Evolutionary conservation across 2,329 filamentous ascomycete genomes (phyloP).

Genomic region (Xylaria polymorpha): DNA sequence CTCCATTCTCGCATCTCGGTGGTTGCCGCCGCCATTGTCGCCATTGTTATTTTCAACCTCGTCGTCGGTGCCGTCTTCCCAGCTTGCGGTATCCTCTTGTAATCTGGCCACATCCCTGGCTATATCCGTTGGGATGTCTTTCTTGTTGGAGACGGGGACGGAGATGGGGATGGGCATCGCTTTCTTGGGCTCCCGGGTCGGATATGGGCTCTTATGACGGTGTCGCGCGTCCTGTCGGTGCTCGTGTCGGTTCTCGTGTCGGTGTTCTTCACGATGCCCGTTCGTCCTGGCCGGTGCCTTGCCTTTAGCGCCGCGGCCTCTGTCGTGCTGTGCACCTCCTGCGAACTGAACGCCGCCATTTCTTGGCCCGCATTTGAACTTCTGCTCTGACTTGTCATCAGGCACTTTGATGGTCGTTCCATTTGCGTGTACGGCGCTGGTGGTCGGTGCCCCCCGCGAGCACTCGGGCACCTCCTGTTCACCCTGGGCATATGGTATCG

Average conservation of each 20-base stretch:
- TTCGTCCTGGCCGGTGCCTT: not conserved
- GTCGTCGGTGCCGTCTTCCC: not conserved
- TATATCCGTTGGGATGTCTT: not conserved
- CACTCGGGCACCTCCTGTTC: not conserved
- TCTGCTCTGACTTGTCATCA: not conserved
- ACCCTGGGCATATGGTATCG: not conserved
- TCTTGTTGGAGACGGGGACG: not conserved
- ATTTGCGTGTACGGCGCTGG: not conserved
- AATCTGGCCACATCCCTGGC: not conserved
- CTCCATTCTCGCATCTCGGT: not conserved
- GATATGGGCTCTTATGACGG: not conserved
- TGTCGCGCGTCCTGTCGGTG: not conserved
- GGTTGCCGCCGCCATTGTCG: not conserved
- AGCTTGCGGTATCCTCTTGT: not conserved
- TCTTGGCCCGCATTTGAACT: not conserved
- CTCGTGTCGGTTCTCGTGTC: not conserved
- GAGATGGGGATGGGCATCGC: not conserved
- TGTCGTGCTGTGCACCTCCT: not conserved
- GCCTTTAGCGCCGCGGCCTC: not conserved
- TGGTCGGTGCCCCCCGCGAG: not conserved
- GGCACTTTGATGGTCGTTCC: not conserved
- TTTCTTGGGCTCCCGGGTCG: not conserved
- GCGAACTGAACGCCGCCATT: not conserved
- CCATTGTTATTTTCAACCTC: too few relatives aligned
- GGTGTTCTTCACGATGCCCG: not conserved